phyloP scores from a whole-genome alignment of 2,329 filamentous ascomycete genomes.

The Cryphonectria naterciae region DNA sequence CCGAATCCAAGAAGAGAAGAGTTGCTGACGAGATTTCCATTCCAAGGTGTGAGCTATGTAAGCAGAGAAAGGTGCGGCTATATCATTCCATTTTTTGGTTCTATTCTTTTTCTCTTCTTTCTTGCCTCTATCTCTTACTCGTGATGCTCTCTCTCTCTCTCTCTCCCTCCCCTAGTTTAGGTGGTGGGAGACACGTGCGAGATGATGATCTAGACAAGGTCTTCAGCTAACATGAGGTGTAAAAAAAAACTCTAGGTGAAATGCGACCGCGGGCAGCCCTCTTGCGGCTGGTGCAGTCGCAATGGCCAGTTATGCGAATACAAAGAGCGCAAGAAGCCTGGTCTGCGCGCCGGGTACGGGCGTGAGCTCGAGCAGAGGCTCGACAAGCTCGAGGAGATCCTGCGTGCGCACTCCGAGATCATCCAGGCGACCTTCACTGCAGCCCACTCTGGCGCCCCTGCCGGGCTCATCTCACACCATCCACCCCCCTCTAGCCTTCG shows the following conservation, averaged over 20 bases:
- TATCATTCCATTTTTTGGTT: constrained; percentile 23
- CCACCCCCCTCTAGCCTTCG: constrained; percentile 47
- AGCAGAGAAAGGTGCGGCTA: constrained; percentile 70
- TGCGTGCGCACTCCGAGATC: constrained; percentile 68
- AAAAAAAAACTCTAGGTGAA: constrained; percentile 57
- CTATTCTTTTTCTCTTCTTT: background rate
- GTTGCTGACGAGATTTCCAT: constrained; percentile 43
- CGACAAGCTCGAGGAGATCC: constrained; percentile 69
- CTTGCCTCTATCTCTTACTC: background rate
- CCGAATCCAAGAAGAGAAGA: constrained; percentile 30
- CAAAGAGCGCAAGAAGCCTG: constrained; percentile 70
- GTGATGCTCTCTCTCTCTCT: background rate
- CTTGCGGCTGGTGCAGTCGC: constrained; percentile 69
- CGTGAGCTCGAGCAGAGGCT: constrained; percentile 74
- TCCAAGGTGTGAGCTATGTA: constrained; percentile 74
- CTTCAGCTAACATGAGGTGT: background rate
- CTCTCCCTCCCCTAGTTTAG: too few relatives aligned
- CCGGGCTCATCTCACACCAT: constrained; percentile 32
- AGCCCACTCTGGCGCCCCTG: constrained; percentile 36
- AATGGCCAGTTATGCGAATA: constrained; percentile 69
- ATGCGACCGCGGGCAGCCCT: constrained; percentile 76
- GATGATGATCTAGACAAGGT: background rate
- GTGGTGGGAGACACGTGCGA: background rate
- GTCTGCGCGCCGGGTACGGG: constrained; percentile 69
- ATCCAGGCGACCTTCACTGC: constrained; percentile 59